Evolutionary conservation across 768 basidiomycete genomes (phyloP), one percentile per base, ranked within the genome.

Genomic region (Hypsizygus marmoreus): DNA sequence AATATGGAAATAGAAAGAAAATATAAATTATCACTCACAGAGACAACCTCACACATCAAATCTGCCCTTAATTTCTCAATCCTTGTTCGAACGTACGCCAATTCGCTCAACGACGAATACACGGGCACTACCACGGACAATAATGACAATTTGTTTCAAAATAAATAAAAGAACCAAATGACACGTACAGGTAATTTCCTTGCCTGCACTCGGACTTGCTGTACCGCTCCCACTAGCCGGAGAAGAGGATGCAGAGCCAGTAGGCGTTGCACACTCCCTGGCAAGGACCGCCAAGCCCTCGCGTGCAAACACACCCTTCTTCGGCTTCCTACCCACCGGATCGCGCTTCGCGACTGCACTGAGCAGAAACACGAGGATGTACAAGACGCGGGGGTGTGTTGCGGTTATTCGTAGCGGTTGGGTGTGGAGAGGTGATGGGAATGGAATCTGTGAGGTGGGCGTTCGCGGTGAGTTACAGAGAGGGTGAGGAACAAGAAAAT

Each of bases 271-370:
- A 39, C 55, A 56, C 57, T 78, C 82, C 44, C 70, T 72, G 43
- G 78, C 75, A 47, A 76, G 68, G 16, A 76, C 62, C 16, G 68
- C 60, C 6, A 86, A 39, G 0, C 86, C 89, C 50, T 86, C 87
- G 5, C 62, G 62, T 0, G 86, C 81, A 65, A 89, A 91, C 0
- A 86, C 67, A 36, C 79, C 82, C 47, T 84, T 75, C 67, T 84
- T 87, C 3, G 89, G 88, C 42, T 80, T 84, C 19, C 86, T 73
- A 30, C 88, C 90, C 0, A 85, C 79, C 0, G 83, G 76, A 56
- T 91, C 88, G 11, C 86, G 78, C 55, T 88, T 88, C 0, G 84
- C 77, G 1, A 79, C 68, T 4, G 77, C 75, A 53, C 81, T 85
- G 30, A 88, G 67, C 4, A 90, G 76, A 59, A 84, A 90, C 0